Evolutionary conservation across 116 monocot species (phyloP), one percentile per base, ranked within the genome.

Genomic region (Papilionanthe hybrid): DNA sequence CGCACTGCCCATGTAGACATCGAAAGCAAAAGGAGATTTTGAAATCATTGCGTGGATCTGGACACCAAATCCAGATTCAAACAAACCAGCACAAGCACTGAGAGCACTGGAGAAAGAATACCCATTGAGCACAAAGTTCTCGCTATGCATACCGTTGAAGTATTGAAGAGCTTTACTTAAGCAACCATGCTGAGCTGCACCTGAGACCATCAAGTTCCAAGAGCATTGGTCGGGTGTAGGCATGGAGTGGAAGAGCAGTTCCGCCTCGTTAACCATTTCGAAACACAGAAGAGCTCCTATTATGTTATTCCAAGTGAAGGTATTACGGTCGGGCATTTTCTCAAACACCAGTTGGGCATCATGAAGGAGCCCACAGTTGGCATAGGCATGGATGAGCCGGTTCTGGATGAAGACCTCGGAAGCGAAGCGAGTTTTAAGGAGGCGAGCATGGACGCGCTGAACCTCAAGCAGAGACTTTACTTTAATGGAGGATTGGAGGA

Each of bases 121-220:
- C 0, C 81, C 82, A 44, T 82, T 88, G 30, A 86, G 80, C 25
- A 79, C 78, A 48, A 88, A 86, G 72, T 81, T 82, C 19, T 90
- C 86, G 0, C 69, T 76, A 45, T 83, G 91, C 91, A 91, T 94
- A 5, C 68, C 45, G 4, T 32, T 42, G 74, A 94, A 88, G 77
- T 79, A 91, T 9, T 28, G 44, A 3, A 94, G 77, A 2, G 91
- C 79, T 15, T 85, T 78, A 17, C 68, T 60, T 53, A 86, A 84
- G 22, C 55, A 30, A 41, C 88, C 89, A 13, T 86, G 84, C 82
- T 91, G 94, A 9, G 94, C 78, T 10, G 86, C 83, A 6, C 90
- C 88, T 6, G 94, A 91, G 30, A 90, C 80, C 86, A 94, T 88
- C 23, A 92, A 84, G 82, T 86, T 94, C 92, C 92, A 94, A 5